Conservation (phyloP, 148 eudicot species). For the Agrostemma githago region DNA sequence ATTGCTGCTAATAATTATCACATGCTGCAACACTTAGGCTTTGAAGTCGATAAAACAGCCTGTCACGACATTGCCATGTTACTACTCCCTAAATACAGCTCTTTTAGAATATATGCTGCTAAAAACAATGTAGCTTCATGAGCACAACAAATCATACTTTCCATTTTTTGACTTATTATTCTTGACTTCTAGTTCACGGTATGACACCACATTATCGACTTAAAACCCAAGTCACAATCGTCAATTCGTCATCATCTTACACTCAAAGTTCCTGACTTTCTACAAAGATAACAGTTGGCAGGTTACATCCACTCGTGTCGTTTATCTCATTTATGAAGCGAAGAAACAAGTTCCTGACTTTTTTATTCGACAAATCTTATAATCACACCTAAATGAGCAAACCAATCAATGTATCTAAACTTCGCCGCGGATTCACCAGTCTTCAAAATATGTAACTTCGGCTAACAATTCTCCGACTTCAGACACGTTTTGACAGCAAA, state of each 20-base stretch:
- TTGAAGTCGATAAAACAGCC: conserved; percentile 11
- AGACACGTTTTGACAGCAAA: not conserved
- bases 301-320: not conserved
- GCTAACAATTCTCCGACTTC: not conserved
- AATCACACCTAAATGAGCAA: not conserved
- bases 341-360: too few species aligned
- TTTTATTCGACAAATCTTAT: not conserved
- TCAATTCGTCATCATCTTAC: not conserved
- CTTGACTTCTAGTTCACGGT: not conserved
- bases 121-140: not conserved
- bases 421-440: not conserved
- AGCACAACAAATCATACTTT: not conserved
- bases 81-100: not conserved
- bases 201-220: not conserved
- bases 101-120: conserved; percentile 3
- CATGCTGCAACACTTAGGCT: conserved; percentile 14
- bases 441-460: not conserved
- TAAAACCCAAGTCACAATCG: not conserved
- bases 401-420: not conserved
- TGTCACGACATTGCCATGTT: conserved; percentile 18
- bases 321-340: too few species aligned
- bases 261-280: not conserved
- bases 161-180: not conserved
- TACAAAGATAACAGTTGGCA: not conserved
- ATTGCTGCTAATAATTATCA: conserved; percentile 16